Evolutionary conservation across 805 yeast genomes (phyloP).

Genomic region (Maudiozyma serrabonitensis): DNA sequence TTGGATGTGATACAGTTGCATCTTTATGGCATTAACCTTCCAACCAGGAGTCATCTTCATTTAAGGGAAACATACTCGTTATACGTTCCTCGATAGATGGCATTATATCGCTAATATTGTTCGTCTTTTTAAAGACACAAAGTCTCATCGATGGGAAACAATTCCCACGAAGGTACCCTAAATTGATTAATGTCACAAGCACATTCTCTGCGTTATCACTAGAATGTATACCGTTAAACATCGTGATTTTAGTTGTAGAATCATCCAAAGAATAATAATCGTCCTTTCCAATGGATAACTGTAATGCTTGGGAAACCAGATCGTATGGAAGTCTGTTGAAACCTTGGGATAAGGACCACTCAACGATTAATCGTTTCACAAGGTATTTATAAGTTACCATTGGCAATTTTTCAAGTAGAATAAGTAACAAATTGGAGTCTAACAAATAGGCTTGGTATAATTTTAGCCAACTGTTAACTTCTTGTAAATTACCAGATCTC

Average conservation of each 20-base stretch:
- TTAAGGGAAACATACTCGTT: constrained; percentile 19
- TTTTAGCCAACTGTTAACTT: constrained; percentile 28
- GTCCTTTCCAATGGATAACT: constrained; percentile 13
- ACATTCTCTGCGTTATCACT: constrained; percentile 21
- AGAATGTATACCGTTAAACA: constrained; percentile 19
- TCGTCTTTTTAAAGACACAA: constrained; percentile 25
- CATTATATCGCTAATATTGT: constrained; percentile 17
- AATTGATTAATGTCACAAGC: constrained; percentile 23
- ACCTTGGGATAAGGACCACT: constrained; percentile 11
- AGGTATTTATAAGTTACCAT: constrained; percentile 35
- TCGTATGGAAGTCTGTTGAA: constrained; percentile 23
- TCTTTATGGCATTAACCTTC: constrained; percentile 3
- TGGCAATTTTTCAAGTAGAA: constrained; percentile 34
- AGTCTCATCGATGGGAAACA: constrained; percentile 24
- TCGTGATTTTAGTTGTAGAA: constrained; percentile 1
- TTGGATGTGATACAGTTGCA: background rate
- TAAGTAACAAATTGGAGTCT: constrained; percentile 25
- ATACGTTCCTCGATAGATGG: constrained; percentile 23
- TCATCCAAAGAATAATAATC: background rate
- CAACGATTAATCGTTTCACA: constrained; percentile 13
- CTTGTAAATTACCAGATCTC: constrained; percentile 34
- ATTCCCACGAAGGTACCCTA: constrained; percentile 26
- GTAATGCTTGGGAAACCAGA: constrained; percentile 12
- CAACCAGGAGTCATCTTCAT: constrained; percentile 26
- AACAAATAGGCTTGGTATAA: constrained; percentile 26